Evolutionary conservation across 331 rosid genomes (phyloP), one percentile per base, ranked within the genome.

Genomic region (Rosa hybrid): DNA sequence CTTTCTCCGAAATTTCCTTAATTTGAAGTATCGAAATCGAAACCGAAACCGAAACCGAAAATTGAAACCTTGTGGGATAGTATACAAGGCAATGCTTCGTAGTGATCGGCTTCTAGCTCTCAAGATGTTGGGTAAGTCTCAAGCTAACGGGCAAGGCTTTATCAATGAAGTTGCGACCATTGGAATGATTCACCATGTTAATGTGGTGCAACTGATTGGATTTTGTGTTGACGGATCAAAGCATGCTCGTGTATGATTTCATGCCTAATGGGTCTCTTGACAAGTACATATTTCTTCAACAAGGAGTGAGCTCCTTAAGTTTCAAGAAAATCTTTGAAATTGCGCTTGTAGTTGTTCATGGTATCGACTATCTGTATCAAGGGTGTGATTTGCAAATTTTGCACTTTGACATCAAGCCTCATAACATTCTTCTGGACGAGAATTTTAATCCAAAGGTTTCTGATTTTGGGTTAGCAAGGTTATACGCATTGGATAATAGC

Each of bases 191-290:
- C 68, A 63, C 18, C 68, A 63, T 63, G 18, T 25, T 1, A 63
- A 63, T 63, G 68, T 63, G 12, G 42, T 63, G 68, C 68, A 63
- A 27, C 68, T 63, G 20, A 63, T 63, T 63, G 68, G 68, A 63
- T 63, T 63, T 63, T 63, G 68, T 63, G 68, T 27, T 27, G 68
- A 63, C 4, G 68, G 68, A 63, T 63, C 68, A 27, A 63, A 1
- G 68, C 68, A 42, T 63, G 68, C 68, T 63, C 5, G 68, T 63
- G 3, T 63, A 63, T 63, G 68, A 25, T 25, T 63, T 25, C 68
- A 63, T 63, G 68, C n/a, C 42, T 25, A 63, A 63, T 27, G 68
- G 68, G 68, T 63, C 68, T 27, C 68, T 63, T 25, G 42, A 63
- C 18, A 63, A 63, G 41, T 27, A 63, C 68, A 63, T 63, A 12